phyloP scores from a whole-genome alignment of 441 rosid genomes.

The Eutrema salsugineum region DNA sequence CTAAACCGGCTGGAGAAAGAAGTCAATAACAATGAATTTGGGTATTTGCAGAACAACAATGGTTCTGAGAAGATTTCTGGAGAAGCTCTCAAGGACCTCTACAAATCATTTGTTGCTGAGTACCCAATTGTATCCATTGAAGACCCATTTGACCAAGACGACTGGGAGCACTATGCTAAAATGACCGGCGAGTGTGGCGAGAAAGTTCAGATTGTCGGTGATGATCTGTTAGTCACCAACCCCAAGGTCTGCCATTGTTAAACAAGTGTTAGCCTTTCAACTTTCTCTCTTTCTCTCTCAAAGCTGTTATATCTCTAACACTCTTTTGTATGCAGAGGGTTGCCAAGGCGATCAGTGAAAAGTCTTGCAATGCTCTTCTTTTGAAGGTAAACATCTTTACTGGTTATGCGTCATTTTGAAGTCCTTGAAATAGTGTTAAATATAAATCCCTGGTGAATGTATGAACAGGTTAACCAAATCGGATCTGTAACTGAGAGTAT shows the following conservation, averaged over 20 bases:
- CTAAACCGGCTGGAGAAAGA: too few species aligned
- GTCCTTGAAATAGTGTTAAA: too few species aligned
- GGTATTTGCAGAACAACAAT: constrained; percentile 66
- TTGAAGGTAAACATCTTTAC: too few species aligned
- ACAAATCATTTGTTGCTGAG: constrained; percentile 85
- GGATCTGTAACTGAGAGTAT: constrained; percentile 97
- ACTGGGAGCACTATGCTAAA: constrained; percentile 89
- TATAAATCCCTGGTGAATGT: neutral
- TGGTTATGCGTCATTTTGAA: too few species aligned
- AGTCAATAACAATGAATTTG: too few species aligned
- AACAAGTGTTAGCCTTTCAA: too few species aligned
- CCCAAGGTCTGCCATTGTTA: too few species aligned
- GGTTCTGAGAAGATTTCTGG: constrained; percentile 95
- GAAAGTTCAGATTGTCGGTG: constrained; percentile 86
- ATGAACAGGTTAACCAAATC: constrained; percentile 95
- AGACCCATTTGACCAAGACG: constrained; percentile 99
- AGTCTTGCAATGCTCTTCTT: constrained; percentile 95
- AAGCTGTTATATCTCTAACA: neutral
- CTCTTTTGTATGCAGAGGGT: constrained; percentile 58
- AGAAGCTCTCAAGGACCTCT: constrained; percentile 75
- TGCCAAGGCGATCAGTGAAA: constrained; percentile 82
- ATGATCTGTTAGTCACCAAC: constrained; percentile 95
- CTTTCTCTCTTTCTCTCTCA: neutral
- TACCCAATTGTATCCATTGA: constrained; percentile 95
- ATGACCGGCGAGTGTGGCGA: constrained; percentile 74